Percentiles rank a stretch among this genome's conserved stretches.
These are phyloP conservation scores for Cutaneotrichosporon sp. DNA, from an alignment of 1,284 basidiomycete genomes.

Conservation along the genomic window DNA sequence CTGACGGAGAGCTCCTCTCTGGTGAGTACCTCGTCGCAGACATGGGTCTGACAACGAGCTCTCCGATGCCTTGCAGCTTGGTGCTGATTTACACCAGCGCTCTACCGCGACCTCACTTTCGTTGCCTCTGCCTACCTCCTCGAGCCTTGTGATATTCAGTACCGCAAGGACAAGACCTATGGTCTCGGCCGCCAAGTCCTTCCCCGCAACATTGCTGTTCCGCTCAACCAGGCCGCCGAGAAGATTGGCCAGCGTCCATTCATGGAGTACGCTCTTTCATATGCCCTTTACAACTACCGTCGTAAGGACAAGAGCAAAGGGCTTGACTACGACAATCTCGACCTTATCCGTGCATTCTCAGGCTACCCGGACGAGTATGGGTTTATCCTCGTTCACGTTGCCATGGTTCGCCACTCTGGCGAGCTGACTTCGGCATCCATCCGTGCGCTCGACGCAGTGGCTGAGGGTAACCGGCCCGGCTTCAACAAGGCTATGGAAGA, in stretches of 20 bases:
- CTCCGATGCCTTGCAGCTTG: not conserved
- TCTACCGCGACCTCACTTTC: slow-evolving; percentile 23
- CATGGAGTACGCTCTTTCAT: slow-evolving; percentile 24
- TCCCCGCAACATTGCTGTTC: slow-evolving; percentile 19
- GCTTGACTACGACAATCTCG: slow-evolving; percentile 19
- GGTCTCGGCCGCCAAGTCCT: slow-evolving; percentile 20
- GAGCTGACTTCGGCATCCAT: slow-evolving; percentile 10
- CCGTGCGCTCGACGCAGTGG: slow-evolving; percentile 12
- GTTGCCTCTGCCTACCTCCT: slow-evolving; percentile 19
- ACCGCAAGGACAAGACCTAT: slow-evolving; percentile 17
- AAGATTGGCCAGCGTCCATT: slow-evolving; percentile 20
- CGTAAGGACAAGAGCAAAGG: slow-evolving; percentile 11
- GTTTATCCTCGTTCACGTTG: slow-evolving; percentile 21
- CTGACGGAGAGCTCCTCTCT: slow-evolving; percentile 9
- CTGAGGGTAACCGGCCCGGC: slow-evolving; percentile 12
- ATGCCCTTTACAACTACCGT: slow-evolving; percentile 23
- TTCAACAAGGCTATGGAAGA: slow-evolving; percentile 15
- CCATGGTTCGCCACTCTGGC: slow-evolving; percentile 21
- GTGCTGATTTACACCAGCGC: slow-evolving; percentile 9
- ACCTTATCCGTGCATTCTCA: slow-evolving; percentile 21
- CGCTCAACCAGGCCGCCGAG: slow-evolving; percentile 14
- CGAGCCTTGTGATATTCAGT: slow-evolving; percentile 21
- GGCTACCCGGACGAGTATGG: slow-evolving; percentile 20
- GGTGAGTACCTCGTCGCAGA: slow-evolving; percentile 3
- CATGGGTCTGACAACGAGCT: not conserved